Evolutionary conservation across 352 stramenopile species (phyloP), one percentile per base, ranked within the genome.

Genomic region (Pythium dissotocum): DNA sequence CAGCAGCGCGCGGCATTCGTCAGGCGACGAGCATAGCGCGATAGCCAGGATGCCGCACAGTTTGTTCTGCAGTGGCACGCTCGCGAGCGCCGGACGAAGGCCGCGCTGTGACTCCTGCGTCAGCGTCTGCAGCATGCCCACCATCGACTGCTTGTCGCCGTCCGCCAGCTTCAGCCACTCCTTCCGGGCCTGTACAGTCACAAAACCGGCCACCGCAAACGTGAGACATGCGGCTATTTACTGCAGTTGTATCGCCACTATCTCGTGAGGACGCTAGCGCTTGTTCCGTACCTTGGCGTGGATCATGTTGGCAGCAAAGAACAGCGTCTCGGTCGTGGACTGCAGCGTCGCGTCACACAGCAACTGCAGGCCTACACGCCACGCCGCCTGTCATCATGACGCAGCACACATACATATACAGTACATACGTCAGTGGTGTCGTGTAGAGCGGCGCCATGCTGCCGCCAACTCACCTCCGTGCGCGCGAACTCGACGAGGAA

Each of bases 241-340:
- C 21, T 24, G 21, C 21, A 24, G 21, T 24, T 24, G 21, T 24
- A 24, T 24, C 21, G 21, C 21, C 21, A 24, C 21, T 24, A 24
- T 24, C 21, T 24, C 21, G 21, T 14, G 3, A 52, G 10, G 12
- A 52, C 35, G 24, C 18, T 53, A 9, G 33, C 12, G 9, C 10
- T 56, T 30, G 30, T 28, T 40, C 16, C 60, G 30, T 49, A 88
- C 76, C 64, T 92, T 92, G 18, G 77, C 73, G 65, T 92, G 84
- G 21, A 92, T 52, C 80, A 92, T 89, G 59, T 89, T 92, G 59
- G 84, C 84, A 0, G 82, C 81, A 49, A 92, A 90, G 73, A 89
- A 92, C n/a, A 89, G 78, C 57, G 74, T 78, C 58, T 89, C 79
- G 5, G 72, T 68, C 36, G 65, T 63, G 1, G 65, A 60, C 30